These are phyloP conservation scores for Micractinium conductrix DNA, from an alignment of 139 green algal species.

Conservation along the genomic window DNA sequence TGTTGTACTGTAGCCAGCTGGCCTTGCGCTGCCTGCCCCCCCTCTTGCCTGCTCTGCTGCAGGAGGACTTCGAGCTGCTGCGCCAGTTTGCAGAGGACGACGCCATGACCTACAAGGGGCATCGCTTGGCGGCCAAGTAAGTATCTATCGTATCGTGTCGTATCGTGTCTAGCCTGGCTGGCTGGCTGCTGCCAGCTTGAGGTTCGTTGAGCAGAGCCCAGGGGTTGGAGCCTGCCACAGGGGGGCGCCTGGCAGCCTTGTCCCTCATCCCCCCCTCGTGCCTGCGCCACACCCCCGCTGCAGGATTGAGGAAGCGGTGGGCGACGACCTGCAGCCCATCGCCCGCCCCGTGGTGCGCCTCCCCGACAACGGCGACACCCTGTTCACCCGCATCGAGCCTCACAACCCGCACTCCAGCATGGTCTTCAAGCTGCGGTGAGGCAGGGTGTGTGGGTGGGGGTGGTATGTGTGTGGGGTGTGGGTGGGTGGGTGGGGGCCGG, in stretches of 20 bases:
- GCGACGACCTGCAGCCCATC: neutral
- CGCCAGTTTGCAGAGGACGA: constrained; percentile 57
- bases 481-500: too few relatives aligned
- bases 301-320: constrained; percentile 8
- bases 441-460: too few relatives aligned
- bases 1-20: neutral
- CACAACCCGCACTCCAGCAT: constrained; percentile 66
- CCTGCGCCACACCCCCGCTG: neutral
- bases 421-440: constrained; percentile 75
- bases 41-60: neutral
- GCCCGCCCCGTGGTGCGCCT: constrained; percentile 70
- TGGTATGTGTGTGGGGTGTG: too few relatives aligned
- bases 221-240: too few relatives aligned
- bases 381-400: constrained; percentile 83
- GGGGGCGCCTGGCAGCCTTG: neutral
- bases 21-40: neutral
- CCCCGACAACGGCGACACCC: constrained; percentile 30
- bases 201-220: too few relatives aligned
- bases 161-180: neutral
- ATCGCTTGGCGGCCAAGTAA: constrained; percentile 16
- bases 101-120: constrained; percentile 47
- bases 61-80: constrained; percentile 58
- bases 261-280: neutral
- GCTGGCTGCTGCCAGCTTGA: too few relatives aligned
- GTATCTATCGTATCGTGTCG: neutral